Base-by-base conservation (phyloP, 1,284 basidiomycete species). In the Boletus smithii region DNA sequence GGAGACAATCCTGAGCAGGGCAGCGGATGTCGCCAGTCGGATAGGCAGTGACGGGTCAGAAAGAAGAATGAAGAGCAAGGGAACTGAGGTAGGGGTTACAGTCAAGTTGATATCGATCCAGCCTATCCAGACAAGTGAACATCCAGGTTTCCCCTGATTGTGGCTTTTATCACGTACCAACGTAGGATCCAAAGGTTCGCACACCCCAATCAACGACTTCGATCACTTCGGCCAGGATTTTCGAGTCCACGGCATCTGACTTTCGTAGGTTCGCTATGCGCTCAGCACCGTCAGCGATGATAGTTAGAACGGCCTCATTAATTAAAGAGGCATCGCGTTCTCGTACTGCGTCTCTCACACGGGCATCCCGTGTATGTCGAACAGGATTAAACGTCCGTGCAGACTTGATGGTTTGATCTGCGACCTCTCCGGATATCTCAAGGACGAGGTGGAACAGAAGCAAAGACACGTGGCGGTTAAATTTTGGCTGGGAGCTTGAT, bases 71-170 rank as follows among this genome's bases (percentile, higher is more conserved):
- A 94, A 95, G 41, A 98, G 78, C 39, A 99, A 72, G 6, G 86
- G 82, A 23, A 99, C 83, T 1, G 94, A 94, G 9, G 82, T 83
- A 18, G 90, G 91, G 1, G 94, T 98, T 52, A 99, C 88, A 24
- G 97, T 91, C 49, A 99, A 75, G 59, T 91, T 91, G 61, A 99
- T 95, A 65, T 99, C 97, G 59, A 99, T 89, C 97, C 97, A 99
- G 8, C 94, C 93, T 95, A 58, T 36, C 26, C 36, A 37, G 45
- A 54, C 20, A 26, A 38, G 10, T 63, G 27, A 63, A 34, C 29
- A 40, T 11, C 9, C 6, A n/a, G 13, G 13, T 8, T 23, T 27
- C 38, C 14, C 4, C 5, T 7, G 26, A 33, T 18, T 44, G 29
- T 17, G n/a, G 6, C 1, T 24, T 23, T 37, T 26, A 46, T 29